A percentile compares a stretch with the other conserved stretches of the same genome.
These are phyloP conservation scores for Pholiota molesta DNA, from an alignment of 768 basidiomycete species.

Conservation along the genomic window DNA sequence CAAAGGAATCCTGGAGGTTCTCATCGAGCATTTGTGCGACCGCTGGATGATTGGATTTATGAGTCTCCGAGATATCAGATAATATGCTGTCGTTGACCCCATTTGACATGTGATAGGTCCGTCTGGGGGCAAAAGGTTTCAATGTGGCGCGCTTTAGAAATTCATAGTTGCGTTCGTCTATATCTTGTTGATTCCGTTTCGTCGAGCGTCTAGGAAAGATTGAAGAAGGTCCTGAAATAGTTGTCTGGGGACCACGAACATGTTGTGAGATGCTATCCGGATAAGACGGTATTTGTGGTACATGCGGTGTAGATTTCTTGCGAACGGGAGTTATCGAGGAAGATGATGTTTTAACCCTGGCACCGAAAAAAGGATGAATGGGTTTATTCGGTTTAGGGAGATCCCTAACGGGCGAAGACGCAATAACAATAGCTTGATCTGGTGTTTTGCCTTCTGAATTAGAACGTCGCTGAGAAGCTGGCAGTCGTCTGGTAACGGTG, in stretches of 20 bases:
- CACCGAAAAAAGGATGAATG: constrained; percentile 50
- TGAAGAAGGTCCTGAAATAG: constrained; percentile 1
- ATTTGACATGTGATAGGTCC: constrained; percentile 7
- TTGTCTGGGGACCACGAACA: constrained; percentile 58
- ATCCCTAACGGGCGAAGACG: constrained; percentile 41
- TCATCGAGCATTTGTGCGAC: constrained; percentile 43
- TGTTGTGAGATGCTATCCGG: constrained; percentile 60
- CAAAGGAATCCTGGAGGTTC: constrained; percentile 20
- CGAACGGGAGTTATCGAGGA: constrained; percentile 9
- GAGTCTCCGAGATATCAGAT: constrained; percentile 29
- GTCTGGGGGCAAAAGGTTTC: constrained; percentile 6
- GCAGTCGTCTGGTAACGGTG: background rate
- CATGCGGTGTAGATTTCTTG: constrained; percentile 14
- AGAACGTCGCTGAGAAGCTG: background rate
- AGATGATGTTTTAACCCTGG: constrained; percentile 26
- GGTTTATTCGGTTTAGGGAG: constrained; percentile 29
- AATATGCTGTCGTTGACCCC: constrained; percentile 5
- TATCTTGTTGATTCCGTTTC: background rate
- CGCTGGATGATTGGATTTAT: constrained; percentile 48
- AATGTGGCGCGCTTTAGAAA: constrained; percentile 15
- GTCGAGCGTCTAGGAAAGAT: background rate
- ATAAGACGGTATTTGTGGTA: constrained; percentile 38
- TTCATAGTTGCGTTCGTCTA: constrained; percentile 3
- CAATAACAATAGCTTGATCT: constrained; percentile 47
- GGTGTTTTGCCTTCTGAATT: constrained; percentile 32